Evolutionary conservation across 306 rosid species (phyloP).

Genomic region (Cucurbita maxima): DNA sequence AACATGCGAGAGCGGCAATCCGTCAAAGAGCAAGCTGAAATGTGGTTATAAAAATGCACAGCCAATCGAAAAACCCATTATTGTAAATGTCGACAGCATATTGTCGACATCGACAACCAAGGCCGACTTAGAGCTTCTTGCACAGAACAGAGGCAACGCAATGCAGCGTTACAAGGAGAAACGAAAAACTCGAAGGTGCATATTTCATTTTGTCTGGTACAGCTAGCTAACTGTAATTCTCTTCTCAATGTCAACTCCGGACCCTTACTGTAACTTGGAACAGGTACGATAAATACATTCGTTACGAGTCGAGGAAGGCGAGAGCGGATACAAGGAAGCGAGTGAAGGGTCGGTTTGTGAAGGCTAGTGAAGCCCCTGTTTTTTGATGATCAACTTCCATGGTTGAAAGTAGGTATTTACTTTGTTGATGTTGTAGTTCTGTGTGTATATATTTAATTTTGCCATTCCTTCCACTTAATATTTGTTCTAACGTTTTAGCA

Average conservation of each 20-base stretch:
- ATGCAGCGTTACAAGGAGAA: slow-evolving; percentile 74
- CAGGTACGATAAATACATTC: slow-evolving; percentile 56
- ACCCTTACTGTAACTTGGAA: not conserved
- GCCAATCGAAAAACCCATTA: slow-evolving; percentile 21
- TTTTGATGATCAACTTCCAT: not conserved
- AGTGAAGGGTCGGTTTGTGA: slow-evolving; percentile 61
- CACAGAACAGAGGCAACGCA: slow-evolving; percentile 52
- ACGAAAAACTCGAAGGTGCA: slow-evolving; percentile 53
- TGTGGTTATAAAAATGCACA: slow-evolving; percentile 14
- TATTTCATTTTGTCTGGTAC: not conserved
- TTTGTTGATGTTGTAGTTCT: not conserved
- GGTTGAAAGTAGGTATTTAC: not conserved
- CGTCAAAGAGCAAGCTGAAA: slow-evolving; percentile 14
- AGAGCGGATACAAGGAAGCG: slow-evolving; percentile 65
- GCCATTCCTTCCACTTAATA: not conserved
- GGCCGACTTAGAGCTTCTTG: slow-evolving; percentile 30
- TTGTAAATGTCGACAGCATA: slow-evolving; percentile 18
- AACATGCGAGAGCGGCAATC: slow-evolving; percentile 43
- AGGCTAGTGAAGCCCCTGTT: slow-evolving; percentile 26
- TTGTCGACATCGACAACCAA: slow-evolving; percentile 22
- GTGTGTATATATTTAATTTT: slow-evolving; percentile 9
- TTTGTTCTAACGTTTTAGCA: not conserved
- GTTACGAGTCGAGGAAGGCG: slow-evolving; percentile 60
- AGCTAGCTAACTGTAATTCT: not conserved
- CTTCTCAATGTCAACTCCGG: not conserved